Percentiles rank a stretch among this genome's conserved stretches.
Conservation (phyloP, 2,329 filamentous ascomycete species). For the Aspergillus ochraceus region DNA sequence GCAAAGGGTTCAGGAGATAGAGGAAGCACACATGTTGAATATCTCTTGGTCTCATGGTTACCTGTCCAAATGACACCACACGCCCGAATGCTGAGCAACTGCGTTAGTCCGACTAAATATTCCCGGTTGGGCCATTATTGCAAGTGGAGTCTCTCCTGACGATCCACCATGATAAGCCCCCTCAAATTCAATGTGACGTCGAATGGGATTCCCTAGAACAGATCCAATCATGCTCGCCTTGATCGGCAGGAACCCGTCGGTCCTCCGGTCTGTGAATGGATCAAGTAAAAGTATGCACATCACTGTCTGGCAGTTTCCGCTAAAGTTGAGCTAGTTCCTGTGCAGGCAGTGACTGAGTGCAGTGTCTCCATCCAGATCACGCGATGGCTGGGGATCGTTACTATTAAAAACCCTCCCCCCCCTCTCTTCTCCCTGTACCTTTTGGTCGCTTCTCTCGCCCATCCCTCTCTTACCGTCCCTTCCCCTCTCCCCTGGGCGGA, state of each 20-base stretch:
- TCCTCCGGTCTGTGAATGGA: not conserved
- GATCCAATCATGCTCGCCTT: conserved; percentile 4
- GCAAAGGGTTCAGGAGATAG: too few species aligned
- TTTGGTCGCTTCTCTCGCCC: not conserved
- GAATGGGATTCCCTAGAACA: not conserved
- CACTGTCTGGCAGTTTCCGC: not conserved
- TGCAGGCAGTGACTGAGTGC: not conserved
- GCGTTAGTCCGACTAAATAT: not conserved
- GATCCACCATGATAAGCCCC: conserved; percentile 5
- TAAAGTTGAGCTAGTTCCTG: not conserved
- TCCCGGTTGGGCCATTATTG: not conserved
- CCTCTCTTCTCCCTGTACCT: not conserved
- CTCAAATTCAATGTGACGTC: conserved; percentile 11
- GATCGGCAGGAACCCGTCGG: conserved; percentile 5
- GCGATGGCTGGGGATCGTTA: not conserved
- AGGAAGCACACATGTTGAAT: too few species aligned
- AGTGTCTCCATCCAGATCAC: not conserved
- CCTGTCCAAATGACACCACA: too few species aligned
- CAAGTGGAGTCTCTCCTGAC: conserved; percentile 8
- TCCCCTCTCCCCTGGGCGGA: not conserved
- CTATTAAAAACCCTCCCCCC: conserved; percentile 1
- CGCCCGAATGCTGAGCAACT: not conserved
- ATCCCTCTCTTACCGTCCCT: not conserved
- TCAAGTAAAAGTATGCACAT: not conserved
- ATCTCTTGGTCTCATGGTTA: too few species aligned